A percentile compares a stretch with the other conserved stretches of the same genome.
phyloP scores from a whole-genome alignment of 768 basidiomycete genomes.

The Podaxis rugospora region DNA sequence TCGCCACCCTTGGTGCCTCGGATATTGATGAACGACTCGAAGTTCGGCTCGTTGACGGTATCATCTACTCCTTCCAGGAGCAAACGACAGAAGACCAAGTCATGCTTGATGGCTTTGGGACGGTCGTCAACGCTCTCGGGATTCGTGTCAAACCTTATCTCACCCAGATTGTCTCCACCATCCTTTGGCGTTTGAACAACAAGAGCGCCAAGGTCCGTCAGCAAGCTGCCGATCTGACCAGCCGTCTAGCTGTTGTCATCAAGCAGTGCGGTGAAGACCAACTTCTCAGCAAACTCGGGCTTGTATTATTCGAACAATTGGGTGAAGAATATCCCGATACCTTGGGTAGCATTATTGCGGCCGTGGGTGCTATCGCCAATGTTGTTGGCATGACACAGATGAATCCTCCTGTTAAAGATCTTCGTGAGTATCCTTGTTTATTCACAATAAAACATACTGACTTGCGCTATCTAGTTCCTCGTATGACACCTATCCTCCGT shows the following conservation, averaged over 20 bases:
- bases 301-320: constrained; percentile 96
- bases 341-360: constrained; percentile 97
- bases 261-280: constrained; percentile 98
- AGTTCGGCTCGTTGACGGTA: constrained; percentile 92
- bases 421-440: constrained; percentile 57
- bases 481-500: constrained; percentile 99
- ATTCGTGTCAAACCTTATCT: constrained; percentile 98
- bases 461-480: constrained; percentile 64
- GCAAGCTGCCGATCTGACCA: constrained; percentile 97
- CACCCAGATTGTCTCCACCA: constrained; percentile 97
- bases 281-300: constrained; percentile 89
- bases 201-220: constrained; percentile 99
- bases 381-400: constrained; percentile 99
- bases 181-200: constrained; percentile 99
- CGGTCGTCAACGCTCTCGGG: constrained; percentile 94
- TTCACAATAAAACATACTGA: constrained; percentile 3
- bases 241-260: constrained; percentile 94
- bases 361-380: constrained; percentile 97
- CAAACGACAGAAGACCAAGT: constrained; percentile 99
- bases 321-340: constrained; percentile 99
- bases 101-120: constrained; percentile 98
- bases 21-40: constrained; percentile 97
- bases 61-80: constrained; percentile 99
- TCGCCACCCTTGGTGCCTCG: constrained; percentile 90
- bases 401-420: constrained; percentile 99